phyloP scores from a whole-genome alignment of 805 yeast genomes.

The Osmozyma mogii region DNA sequence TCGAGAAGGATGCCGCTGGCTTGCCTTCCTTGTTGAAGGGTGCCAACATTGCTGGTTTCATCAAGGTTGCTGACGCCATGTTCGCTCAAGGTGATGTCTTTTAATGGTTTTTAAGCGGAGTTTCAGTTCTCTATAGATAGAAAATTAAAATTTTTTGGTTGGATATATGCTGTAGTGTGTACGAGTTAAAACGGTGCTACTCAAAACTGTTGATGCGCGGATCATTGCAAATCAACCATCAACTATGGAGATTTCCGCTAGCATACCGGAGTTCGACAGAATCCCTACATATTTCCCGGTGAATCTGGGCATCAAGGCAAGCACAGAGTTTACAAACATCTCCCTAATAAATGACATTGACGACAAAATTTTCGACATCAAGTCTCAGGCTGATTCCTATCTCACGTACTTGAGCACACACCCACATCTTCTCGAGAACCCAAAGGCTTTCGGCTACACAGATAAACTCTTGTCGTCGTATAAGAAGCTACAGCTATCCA shows the following conservation, averaged over 20 bases:
- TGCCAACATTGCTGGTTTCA: conserved; percentile 98
- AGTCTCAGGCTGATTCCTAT: conserved; percentile 6
- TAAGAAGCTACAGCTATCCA: conserved; percentile 5
- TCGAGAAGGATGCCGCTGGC: conserved; percentile 49
- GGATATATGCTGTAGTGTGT: background rate
- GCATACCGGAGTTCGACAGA: conserved; percentile 7
- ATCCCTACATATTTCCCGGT: conserved; percentile 11
- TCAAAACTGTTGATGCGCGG: too few relatives aligned
- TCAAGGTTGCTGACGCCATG: conserved; percentile 98
- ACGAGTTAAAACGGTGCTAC: background rate
- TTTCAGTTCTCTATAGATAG: background rate
- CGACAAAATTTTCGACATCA: conserved; percentile 5
- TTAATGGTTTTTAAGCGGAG: conserved; percentile 13
- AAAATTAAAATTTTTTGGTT: too few relatives aligned
- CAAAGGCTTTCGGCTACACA: conserved; percentile 4
- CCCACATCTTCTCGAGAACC: conserved; percentile 6
- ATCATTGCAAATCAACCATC: background rate
- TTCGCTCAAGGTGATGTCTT: conserved; percentile 86
- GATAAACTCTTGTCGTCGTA: conserved; percentile 6
- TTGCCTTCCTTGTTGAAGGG: conserved; percentile 96
- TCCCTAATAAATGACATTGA: conserved; percentile 7
- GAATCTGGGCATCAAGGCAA: conserved; percentile 8
- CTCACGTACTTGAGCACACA: conserved; percentile 5
- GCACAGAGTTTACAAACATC: conserved; percentile 8
- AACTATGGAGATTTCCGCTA: background rate